These are phyloP conservation scores for Aspergillus nanangensis DNA, from an alignment of 495 filamentous ascomycete species.

Conservation along the genomic window DNA sequence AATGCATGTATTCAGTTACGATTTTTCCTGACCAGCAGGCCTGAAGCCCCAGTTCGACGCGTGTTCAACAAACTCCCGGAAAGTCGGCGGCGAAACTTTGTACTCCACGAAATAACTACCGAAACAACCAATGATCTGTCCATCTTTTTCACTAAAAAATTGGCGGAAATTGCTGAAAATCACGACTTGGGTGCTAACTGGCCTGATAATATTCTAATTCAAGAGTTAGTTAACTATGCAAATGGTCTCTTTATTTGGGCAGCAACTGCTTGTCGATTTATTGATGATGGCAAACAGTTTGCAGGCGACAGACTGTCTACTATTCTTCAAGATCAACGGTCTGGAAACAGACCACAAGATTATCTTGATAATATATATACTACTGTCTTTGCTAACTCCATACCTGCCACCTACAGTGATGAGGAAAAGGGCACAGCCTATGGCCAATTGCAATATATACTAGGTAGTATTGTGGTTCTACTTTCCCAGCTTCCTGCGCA, in stretches of 20 bases:
- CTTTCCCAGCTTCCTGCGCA: too few species aligned
- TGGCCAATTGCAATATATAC: too few species aligned
- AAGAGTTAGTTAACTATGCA: conserved; percentile 8
- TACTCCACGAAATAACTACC: neutral
- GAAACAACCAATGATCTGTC: conserved; percentile 1
- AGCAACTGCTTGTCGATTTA: neutral
- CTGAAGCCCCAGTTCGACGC: conserved; percentile 43
- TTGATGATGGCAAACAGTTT: too few species aligned
- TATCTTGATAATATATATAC: neutral
- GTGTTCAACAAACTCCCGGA: conserved; percentile 10
- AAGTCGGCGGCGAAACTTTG: neutral
- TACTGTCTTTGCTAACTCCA: neutral
- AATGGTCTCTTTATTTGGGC: neutral
- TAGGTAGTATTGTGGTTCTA: too few species aligned
- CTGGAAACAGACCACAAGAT: neutral
- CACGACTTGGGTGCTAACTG: neutral
- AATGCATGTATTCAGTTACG: conserved; percentile 6
- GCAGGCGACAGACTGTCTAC: too few species aligned
- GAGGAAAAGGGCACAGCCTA: too few species aligned
- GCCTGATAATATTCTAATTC: conserved; percentile 13
- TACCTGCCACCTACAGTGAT: too few species aligned
- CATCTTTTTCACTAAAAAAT: neutral
- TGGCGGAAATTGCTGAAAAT: neutral
- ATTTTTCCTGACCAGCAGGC: conserved; percentile 34
- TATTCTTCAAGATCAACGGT: too few species aligned